These are phyloP conservation scores for Leccinum uliginosum DNA, from an alignment of 768 basidiomycete genomes.

Conservation along the genomic window DNA sequence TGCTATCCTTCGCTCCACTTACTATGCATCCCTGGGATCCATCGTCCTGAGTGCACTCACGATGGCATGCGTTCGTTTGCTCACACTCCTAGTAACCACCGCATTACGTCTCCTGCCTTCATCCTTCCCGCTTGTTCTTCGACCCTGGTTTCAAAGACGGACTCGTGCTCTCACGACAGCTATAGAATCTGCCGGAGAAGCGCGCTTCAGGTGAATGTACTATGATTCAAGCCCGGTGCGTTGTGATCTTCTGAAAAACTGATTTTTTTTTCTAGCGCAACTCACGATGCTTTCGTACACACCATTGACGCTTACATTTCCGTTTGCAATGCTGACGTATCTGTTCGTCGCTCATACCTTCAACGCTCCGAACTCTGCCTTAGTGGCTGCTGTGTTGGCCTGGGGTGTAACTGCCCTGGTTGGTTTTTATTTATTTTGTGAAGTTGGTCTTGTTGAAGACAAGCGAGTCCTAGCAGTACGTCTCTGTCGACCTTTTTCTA, in stretches of 20 bases:
- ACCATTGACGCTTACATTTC: constrained; percentile 75
- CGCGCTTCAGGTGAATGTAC: constrained; percentile 52
- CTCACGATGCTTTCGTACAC: constrained; percentile 68
- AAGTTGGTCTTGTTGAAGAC: constrained; percentile 78
- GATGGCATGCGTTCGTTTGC: constrained; percentile 62
- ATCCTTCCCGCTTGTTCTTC: constrained; percentile 43
- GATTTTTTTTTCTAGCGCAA: constrained; percentile 38
- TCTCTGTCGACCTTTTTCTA: background rate
- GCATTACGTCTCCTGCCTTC: constrained; percentile 52
- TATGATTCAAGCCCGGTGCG: constrained; percentile 16
- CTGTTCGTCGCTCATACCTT: constrained; percentile 85
- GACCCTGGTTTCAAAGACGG: constrained; percentile 41
- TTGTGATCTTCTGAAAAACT: background rate
- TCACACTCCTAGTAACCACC: constrained; percentile 45
- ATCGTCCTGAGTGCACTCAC: constrained; percentile 74
- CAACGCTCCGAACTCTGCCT: constrained; percentile 62
- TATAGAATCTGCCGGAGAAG: constrained; percentile 43
- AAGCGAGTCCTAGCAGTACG: constrained; percentile 54
- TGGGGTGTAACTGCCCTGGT: constrained; percentile 79
- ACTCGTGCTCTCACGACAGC: constrained; percentile 54
- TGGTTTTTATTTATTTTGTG: constrained; percentile 77
- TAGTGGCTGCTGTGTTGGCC: constrained; percentile 71
- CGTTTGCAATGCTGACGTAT: constrained; percentile 79
- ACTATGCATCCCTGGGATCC: constrained; percentile 78
- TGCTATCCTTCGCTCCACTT: constrained; percentile 72